Evolutionary conservation across 345 rosid genomes (phyloP).

Genomic region (Bretschneidera sinensis): DNA sequence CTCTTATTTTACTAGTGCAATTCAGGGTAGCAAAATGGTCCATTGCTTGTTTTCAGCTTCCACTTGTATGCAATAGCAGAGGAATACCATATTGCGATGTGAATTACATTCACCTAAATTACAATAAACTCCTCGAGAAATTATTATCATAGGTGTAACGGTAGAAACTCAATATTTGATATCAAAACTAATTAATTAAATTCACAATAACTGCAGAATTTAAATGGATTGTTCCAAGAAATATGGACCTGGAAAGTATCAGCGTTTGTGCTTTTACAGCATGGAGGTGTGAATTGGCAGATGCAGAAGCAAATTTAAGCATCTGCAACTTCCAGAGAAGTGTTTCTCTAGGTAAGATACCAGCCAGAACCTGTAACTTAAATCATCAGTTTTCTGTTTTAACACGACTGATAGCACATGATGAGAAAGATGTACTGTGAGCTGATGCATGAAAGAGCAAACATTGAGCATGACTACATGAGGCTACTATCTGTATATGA

Average conservation of each 20-base stretch:
- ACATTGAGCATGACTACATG: conserved; percentile 1
- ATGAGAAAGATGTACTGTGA: background rate
- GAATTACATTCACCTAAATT: background rate
- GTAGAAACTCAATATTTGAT: background rate
- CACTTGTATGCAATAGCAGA: background rate
- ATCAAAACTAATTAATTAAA: too few relatives aligned
- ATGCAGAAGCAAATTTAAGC: conserved; percentile 55
- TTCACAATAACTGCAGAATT: too few relatives aligned
- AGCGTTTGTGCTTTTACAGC: conserved; percentile 54
- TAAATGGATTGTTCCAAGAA: too few relatives aligned
- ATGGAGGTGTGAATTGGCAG: conserved; percentile 47
- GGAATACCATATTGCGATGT: background rate
- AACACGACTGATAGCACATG: background rate
- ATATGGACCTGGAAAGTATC: conserved; percentile 55
- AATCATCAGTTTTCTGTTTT: conserved; percentile 12
- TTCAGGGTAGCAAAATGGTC: background rate
- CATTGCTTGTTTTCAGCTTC: background rate
- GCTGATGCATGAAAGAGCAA: background rate
- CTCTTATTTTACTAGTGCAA: background rate
- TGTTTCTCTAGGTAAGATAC: conserved; percentile 56
- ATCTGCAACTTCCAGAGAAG: conserved; percentile 74
- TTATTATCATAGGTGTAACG: too few relatives aligned
- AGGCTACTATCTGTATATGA: background rate
- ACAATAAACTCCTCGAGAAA: background rate
- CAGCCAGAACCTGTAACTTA: conserved; percentile 47